phyloP scores from a whole-genome alignment of 2,329 filamentous ascomycete genomes.

The Trichoderma atroviride region DNA sequence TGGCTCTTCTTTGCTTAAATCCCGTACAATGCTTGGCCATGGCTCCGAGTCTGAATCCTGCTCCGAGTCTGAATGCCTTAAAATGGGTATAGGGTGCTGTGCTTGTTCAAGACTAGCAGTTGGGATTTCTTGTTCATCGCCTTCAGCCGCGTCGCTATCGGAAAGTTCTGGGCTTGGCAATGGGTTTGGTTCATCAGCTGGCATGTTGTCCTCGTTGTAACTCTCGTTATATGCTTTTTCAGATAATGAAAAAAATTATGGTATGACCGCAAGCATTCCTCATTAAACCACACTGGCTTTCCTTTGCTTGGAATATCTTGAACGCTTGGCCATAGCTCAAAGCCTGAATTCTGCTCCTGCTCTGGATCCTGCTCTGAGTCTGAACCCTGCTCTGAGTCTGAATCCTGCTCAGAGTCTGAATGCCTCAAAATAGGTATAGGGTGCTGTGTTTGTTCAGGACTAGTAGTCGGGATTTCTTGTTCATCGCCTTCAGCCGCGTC shows the following conservation, averaged over 20 bases:
- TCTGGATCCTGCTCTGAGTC: background rate
- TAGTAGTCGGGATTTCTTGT: background rate
- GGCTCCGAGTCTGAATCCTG: too few relatives aligned
- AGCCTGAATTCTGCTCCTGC: background rate
- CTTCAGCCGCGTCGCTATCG: background rate
- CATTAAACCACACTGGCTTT: background rate
- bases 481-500: background rate
- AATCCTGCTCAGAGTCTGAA: too few relatives aligned
- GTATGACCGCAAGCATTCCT: background rate
- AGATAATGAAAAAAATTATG: too few relatives aligned
- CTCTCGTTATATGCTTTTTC: too few relatives aligned
- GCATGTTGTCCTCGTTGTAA: background rate
- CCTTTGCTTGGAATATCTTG: too few relatives aligned
- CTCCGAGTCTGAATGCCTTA: too few relatives aligned
- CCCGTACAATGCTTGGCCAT: too few relatives aligned
- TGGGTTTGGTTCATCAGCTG: background rate
- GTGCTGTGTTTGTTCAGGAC: background rate
- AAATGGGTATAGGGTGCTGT: too few relatives aligned
- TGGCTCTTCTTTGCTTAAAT: too few relatives aligned
- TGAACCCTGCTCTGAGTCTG: too few relatives aligned
- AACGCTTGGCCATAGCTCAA: background rate
- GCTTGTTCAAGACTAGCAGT: background rate
- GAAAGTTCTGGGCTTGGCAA: background rate
- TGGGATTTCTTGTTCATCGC: background rate
- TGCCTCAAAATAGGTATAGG: too few relatives aligned